Percentiles rank a stretch among this genome's conserved stretches.
These are phyloP conservation scores for Aristolochia fimbriata DNA, from an alignment of 164 flowering plant genomes.

Conservation along the genomic window DNA sequence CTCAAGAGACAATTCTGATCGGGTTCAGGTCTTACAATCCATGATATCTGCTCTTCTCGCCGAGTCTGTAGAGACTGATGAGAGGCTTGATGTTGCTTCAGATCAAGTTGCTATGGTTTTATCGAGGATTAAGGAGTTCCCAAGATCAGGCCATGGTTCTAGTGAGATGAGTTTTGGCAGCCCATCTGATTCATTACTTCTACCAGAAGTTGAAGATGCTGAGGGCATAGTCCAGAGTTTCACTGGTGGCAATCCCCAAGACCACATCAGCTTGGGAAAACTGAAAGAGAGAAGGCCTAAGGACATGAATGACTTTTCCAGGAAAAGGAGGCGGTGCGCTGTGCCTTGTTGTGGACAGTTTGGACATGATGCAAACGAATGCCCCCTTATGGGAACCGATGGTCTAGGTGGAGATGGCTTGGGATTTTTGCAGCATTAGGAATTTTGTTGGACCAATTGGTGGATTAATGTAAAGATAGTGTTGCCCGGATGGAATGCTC, in stretches of 20 bases:
- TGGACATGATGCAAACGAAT: conserved; percentile 57
- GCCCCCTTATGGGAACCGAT: conserved; percentile 47
- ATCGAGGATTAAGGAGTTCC: conserved; percentile 45
- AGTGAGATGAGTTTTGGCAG: conserved; percentile 30
- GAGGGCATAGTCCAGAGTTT: conserved; percentile 49
- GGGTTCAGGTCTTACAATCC: conserved; percentile 45
- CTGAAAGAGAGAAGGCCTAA: conserved; percentile 44
- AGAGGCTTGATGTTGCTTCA: conserved; percentile 52
- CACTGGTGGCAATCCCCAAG: conserved; percentile 30
- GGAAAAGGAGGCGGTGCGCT: conserved; percentile 46
- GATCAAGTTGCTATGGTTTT: conserved; percentile 39
- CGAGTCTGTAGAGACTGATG: conserved; percentile 54
- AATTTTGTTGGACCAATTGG: conserved; percentile 1
- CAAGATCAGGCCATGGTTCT: conserved; percentile 27
- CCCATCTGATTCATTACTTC: conserved; percentile 47
- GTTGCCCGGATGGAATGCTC: neutral
- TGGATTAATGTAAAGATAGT: neutral
- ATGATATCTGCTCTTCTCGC: conserved; percentile 51
- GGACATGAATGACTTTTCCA: conserved; percentile 33
- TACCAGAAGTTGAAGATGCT: conserved; percentile 58
- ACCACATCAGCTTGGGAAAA: conserved; percentile 31
- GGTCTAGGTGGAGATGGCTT: conserved; percentile 40
- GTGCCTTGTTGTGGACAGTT: conserved; percentile 55
- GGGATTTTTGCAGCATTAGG: conserved; percentile 36
- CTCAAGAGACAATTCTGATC: conserved; percentile 26